Evolutionary conservation across 1,139 yeast species (phyloP).

Genomic region (Geotrichum carabidarum): DNA sequence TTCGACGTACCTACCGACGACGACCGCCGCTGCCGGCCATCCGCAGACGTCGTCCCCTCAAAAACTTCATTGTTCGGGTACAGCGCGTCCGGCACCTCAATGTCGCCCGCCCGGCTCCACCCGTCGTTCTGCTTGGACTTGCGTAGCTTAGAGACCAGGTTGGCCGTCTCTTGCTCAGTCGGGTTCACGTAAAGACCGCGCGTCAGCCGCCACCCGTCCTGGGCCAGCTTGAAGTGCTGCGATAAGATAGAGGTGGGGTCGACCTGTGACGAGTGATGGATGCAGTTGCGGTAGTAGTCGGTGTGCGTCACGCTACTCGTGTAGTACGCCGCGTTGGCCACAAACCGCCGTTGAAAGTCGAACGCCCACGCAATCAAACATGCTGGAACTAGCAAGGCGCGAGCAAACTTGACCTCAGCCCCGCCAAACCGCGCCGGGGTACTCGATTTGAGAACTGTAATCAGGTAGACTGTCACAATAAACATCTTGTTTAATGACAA

Average conservation of each 20-base stretch:
- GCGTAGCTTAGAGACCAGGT: not conserved
- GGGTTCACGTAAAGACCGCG: slow-evolving; percentile 4
- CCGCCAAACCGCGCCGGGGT: slow-evolving; percentile 3
- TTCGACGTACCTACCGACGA: no score
- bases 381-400: slow-evolving; percentile 9
- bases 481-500: slow-evolving; percentile 1
- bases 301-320: slow-evolving; percentile 4
- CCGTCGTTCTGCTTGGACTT: no score
- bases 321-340: not conserved
- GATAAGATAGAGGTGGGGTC: not conserved
- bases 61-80: no score
- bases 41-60: no score
- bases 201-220: not conserved
- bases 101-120: not conserved
- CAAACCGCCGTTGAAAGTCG: not conserved
- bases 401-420: slow-evolving; percentile 3
- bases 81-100: not conserved
- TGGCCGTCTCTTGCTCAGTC: not conserved
- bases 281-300: slow-evolving; percentile 4
- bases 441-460: slow-evolving; percentile 4
- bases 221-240: not conserved
- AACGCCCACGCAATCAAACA: slow-evolving; percentile 9
- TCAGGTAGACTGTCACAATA: slow-evolving; percentile 1
- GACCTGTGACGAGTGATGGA: not conserved
- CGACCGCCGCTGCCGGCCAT: no score